Conservation (phyloP, 495 filamentous ascomycete genomes). For the Evernia prunastri region DNA sequence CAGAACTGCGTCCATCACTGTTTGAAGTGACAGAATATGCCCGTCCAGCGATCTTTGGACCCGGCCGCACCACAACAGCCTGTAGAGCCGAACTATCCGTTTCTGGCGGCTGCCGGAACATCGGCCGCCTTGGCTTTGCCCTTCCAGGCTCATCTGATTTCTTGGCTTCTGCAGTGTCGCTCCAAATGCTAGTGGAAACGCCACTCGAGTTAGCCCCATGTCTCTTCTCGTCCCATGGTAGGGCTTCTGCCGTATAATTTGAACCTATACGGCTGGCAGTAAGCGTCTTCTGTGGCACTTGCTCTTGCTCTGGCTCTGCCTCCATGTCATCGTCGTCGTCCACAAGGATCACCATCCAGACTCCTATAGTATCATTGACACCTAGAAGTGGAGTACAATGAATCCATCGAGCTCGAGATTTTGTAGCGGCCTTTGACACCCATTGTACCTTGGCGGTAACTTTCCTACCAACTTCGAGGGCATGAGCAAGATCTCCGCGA, state of each 20-base stretch:
- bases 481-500: slow-evolving; percentile 48
- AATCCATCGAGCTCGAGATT: slow-evolving; percentile 50
- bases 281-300: not conserved
- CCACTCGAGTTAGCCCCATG: not conserved
- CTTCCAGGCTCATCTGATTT: not conserved
- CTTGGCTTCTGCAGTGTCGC: not conserved
- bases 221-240: slow-evolving; percentile 15
- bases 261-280: slow-evolving; percentile 1
- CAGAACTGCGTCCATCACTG: slow-evolving; percentile 14
- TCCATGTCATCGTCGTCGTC: slow-evolving; percentile 36
- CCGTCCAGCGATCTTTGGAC: slow-evolving; percentile 18
- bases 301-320: slow-evolving; percentile 5
- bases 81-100: not conserved
- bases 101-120: slow-evolving; percentile 8
- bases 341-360: slow-evolving; percentile 59
- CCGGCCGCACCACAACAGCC: slow-evolving; percentile 9
- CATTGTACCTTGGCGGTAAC: slow-evolving; percentile 61
- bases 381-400: slow-evolving; percentile 56
- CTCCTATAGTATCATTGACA: slow-evolving; percentile 50
- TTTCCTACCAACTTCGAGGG: slow-evolving; percentile 51
- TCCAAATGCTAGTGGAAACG: slow-evolving; percentile 12
- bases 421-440: slow-evolving; percentile 39
- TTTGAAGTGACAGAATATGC: slow-evolving; percentile 20
- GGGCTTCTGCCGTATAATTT: slow-evolving; percentile 8
- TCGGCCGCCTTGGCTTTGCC: slow-evolving; percentile 3